Conservation (phyloP, 2,329 filamentous ascomycete genomes). For the Fusarium phyllophilum region DNA sequence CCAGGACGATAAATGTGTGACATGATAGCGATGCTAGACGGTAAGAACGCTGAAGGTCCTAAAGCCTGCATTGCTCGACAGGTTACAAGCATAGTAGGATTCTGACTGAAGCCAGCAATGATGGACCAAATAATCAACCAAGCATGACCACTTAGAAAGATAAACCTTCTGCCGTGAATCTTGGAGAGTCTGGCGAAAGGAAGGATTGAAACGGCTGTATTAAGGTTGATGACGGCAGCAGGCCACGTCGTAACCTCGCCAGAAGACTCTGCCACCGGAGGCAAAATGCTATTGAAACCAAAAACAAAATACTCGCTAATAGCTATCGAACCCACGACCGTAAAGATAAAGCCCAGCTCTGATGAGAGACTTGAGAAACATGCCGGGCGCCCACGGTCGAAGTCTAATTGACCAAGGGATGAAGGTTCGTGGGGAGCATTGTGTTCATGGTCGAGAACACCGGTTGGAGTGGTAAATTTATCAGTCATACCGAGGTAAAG, state of each 20-base stretch:
- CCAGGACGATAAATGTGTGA: conserved; percentile 76
- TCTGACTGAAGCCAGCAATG: conserved; percentile 73
- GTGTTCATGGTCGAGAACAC: background rate
- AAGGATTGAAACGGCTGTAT: conserved; percentile 67
- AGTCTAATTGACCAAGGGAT: conserved; percentile 4
- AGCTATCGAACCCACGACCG: conserved; percentile 70
- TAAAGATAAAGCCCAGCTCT: conserved; percentile 72
- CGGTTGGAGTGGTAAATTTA: background rate
- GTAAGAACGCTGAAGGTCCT: conserved; percentile 74
- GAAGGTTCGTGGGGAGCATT: background rate
- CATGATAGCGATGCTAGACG: conserved; percentile 76
- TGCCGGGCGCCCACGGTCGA: conserved; percentile 55
- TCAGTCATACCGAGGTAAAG: background rate
- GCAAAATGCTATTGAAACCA: conserved; percentile 79
- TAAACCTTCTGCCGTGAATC: conserved; percentile 68
- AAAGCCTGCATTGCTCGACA: conserved; percentile 79
- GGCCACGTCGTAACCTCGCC: conserved; percentile 70
- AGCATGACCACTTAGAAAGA: conserved; percentile 67
- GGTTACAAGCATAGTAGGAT: conserved; percentile 74
- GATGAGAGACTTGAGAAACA: conserved; percentile 62
- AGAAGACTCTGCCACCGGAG: conserved; percentile 69
- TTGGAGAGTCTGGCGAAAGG: conserved; percentile 70
- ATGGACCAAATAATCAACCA: conserved; percentile 77
- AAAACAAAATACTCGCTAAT: conserved; percentile 79
- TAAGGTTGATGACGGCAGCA: conserved; percentile 69